Conservation (phyloP, 2,329 filamentous ascomycete species). For the Calonectria crousiana region DNA sequence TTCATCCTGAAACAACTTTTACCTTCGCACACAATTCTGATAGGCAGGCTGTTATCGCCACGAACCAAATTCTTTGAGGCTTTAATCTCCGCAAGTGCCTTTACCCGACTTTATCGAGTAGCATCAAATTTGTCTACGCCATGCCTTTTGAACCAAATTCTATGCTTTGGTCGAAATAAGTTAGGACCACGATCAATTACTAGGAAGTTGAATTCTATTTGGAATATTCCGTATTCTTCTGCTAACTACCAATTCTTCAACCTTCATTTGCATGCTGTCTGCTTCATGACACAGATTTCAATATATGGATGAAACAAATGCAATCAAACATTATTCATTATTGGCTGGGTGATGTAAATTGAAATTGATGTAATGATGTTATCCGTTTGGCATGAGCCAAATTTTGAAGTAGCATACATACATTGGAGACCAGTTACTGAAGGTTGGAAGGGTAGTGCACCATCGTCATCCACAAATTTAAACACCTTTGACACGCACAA, state of each 20-base stretch:
- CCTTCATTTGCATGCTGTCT: background rate
- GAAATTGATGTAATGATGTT: too few relatives aligned
- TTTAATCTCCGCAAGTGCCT: background rate
- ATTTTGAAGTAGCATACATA: too few relatives aligned
- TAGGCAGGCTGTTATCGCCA: too few relatives aligned
- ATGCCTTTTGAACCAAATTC: background rate
- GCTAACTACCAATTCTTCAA: accelerated
- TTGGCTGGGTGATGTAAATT: background rate
- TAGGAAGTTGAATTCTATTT: background rate
- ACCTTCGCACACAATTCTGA: background rate
- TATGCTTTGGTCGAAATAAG: background rate
- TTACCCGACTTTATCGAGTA: background rate
- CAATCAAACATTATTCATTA: background rate
- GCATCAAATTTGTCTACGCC: background rate
- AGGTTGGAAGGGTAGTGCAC: too few relatives aligned
- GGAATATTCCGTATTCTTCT: background rate
- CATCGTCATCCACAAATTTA: too few relatives aligned
- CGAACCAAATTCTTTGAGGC: background rate
- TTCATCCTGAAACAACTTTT: background rate
- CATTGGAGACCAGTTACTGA: too few relatives aligned
- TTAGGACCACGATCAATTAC: background rate
- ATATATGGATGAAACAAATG: background rate
- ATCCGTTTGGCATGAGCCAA: too few relatives aligned
- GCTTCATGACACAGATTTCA: background rate
- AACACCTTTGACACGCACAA: too few relatives aligned